phyloP scores from a whole-genome alignment of 2,329 filamentous ascomycete species.

The Fusarium sp. region DNA sequence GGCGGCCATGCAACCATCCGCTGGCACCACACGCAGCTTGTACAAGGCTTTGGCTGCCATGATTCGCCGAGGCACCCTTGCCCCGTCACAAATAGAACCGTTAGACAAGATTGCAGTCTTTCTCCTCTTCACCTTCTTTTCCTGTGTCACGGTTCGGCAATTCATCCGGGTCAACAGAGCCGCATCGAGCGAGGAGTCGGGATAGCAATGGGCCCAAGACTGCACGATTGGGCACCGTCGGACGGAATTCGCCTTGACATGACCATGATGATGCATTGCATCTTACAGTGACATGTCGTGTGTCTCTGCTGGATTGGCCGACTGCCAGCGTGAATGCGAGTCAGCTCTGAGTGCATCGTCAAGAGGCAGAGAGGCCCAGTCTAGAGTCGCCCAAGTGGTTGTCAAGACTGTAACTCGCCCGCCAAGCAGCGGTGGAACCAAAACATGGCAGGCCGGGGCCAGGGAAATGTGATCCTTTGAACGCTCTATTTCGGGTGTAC shows the following conservation, averaged over 20 bases:
- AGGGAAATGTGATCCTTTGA: slow-evolving; percentile 15
- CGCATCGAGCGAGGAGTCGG: slow-evolving; percentile 27
- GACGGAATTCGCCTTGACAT: no score
- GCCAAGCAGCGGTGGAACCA: no score
- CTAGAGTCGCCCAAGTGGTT: no score
- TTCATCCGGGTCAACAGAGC: slow-evolving; percentile 24
- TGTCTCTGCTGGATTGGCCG: slow-evolving; percentile 39
- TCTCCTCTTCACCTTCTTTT: background rate
- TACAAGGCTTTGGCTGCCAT: slow-evolving; percentile 19
- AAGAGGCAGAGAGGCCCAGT: slow-evolving; percentile 31
- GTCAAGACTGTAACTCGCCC: no score
- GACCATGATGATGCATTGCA: slow-evolving; percentile 30
- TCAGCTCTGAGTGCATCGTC: slow-evolving; percentile 25
- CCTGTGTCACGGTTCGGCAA: no score
- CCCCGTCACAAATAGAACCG: slow-evolving; percentile 23
- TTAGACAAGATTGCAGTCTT: slow-evolving; percentile 2
- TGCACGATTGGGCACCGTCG: slow-evolving; percentile 7
- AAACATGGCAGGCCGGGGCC: slow-evolving; percentile 16
- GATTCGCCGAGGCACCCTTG: slow-evolving; percentile 42
- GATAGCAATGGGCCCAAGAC: slow-evolving; percentile 9
- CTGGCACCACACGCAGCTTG: slow-evolving; percentile 48
- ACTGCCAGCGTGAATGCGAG: slow-evolving; percentile 33
- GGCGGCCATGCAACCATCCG: slow-evolving; percentile 32
- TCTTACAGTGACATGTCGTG: no score
- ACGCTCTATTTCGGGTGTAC: slow-evolving; percentile 30